A percentile compares a stretch with the other conserved stretches of the same genome.
These are phyloP conservation scores for Biscogniauxia mediterranea DNA, from an alignment of 2,329 filamentous ascomycete species.

Conservation along the genomic window DNA sequence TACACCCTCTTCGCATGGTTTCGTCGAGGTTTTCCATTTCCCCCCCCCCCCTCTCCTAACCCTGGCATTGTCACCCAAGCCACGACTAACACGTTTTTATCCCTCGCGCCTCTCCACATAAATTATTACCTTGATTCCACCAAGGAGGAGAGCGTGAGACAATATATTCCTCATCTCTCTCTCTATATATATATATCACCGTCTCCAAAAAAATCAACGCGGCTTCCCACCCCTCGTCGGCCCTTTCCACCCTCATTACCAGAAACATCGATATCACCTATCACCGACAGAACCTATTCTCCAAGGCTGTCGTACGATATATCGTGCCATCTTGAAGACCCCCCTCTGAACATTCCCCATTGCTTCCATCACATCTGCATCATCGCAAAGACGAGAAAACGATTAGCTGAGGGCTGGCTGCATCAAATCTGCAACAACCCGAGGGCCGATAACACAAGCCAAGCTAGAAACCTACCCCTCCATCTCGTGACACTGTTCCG, in stretches of 20 bases:
- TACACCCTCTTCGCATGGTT: not conserved
- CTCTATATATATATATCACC: not conserved
- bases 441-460: not conserved
- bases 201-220: not conserved
- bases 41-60: not conserved
- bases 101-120: not conserved
- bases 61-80: not conserved
- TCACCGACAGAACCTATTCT: not conserved
- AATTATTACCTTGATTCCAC: not conserved
- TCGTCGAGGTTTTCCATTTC: not conserved
- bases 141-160: not conserved
- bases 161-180: not conserved
- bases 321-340: not conserved
- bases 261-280: not conserved
- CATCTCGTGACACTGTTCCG: not conserved
- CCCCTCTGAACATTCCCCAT: not conserved
- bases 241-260: not conserved
- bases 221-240: not conserved
- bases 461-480: conserved; percentile 3
- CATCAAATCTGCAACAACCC: not conserved
- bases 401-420: not conserved
- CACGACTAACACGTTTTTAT: not conserved
- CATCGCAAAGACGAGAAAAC: not conserved
- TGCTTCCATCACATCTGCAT: not conserved
- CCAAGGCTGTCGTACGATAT: not conserved